Evolutionary conservation across 1,284 basidiomycete genomes (phyloP), one percentile per base, ranked within the genome.

Genomic region (Athelia psychrophila): DNA sequence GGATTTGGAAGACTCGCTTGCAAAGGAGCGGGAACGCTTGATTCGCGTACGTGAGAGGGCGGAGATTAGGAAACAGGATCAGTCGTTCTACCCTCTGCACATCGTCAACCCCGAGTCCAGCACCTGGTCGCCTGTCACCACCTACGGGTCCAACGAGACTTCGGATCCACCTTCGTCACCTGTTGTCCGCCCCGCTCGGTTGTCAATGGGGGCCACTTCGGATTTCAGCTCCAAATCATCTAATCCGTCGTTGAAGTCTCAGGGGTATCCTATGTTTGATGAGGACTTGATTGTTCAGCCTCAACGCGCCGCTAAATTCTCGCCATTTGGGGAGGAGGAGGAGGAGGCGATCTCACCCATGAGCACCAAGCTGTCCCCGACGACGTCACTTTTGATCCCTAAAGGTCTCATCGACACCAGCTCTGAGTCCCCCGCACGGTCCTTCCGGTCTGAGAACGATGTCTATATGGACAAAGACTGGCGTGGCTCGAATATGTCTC

Each of bases 401-500:
- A 76, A 75, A 47, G 76, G 78, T 57, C 70, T 86, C 40, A 80
- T 84, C 58, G 73, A 74, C 46, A 79, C 84, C 16, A 66, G 60
- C 32, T 52, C 47, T 22, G 70, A 72, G 51, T 64, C 62, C 35
- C 52, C 79, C 9, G 73, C 79, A 5, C 71, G 76, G 50, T 78
- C 80, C 4, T 81, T 83, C 69, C 78, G 79, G 59, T 78, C 78
- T 5, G 81, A 83, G 25, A 76, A 68, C 55, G 81, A 84, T 60
- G 67, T 73, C 13, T 74, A 76, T 52, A 57, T 81, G 54, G 79
- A 79, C 32, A 74, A 73, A 38, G 75, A 80, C 54, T 81, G 80
- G 79, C 71, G 69, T 62, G 38, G 38, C 20, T 35, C n/a, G 33
- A 35, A n/a, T 12, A 22, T n/a, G 38, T 22, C 20, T 9, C 38